Percentiles rank a stretch among this genome's conserved stretches.
Conservation (phyloP, 768 basidiomycete genomes). For the Termitomyces titanicus region DNA sequence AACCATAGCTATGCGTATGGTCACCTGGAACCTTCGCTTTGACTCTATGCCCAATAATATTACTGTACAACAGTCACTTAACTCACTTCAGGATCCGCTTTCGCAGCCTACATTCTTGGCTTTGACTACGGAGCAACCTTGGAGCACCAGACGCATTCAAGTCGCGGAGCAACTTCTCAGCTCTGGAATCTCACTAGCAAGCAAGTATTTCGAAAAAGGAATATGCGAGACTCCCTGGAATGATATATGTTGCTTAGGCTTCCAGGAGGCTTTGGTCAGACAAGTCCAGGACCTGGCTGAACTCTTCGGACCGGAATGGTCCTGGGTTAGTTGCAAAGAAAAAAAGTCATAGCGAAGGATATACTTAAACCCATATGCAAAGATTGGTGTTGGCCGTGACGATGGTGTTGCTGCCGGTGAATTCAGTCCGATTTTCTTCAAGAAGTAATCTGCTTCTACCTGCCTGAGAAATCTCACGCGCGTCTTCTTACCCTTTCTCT, state of each 20-base stretch:
- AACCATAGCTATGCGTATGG: conserved; percentile 32
- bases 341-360: background rate
- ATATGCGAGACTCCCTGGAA: background rate
- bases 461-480: conserved; percentile 17
- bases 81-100: conserved; percentile 39
- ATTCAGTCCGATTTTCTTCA: conserved; percentile 61
- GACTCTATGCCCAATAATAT: conserved; percentile 50
- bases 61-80: conserved; percentile 42
- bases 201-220: conserved; percentile 18
- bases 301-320: conserved; percentile 52
- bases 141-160: conserved; percentile 47
- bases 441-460: conserved; percentile 28
- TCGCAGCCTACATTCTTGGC: conserved; percentile 27
- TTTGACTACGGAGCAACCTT: conserved; percentile 43
- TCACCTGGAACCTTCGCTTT: conserved; percentile 52
- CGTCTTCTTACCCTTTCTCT: background rate
- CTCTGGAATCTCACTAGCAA: conserved; percentile 36
- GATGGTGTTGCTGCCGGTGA: conserved; percentile 55
- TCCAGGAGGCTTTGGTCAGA: conserved; percentile 51
- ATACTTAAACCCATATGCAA: background rate
- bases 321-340: conserved; percentile 35
- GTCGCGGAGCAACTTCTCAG: conserved; percentile 44
- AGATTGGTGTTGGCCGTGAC: conserved; percentile 63
- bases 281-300: conserved; percentile 55
- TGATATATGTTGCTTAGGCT: conserved; percentile 26